A percentile compares a stretch with the other conserved stretches of the same genome.
Evolutionary conservation across 257 asterid species (phyloP).

Genomic region (Echites panduratus): DNA sequence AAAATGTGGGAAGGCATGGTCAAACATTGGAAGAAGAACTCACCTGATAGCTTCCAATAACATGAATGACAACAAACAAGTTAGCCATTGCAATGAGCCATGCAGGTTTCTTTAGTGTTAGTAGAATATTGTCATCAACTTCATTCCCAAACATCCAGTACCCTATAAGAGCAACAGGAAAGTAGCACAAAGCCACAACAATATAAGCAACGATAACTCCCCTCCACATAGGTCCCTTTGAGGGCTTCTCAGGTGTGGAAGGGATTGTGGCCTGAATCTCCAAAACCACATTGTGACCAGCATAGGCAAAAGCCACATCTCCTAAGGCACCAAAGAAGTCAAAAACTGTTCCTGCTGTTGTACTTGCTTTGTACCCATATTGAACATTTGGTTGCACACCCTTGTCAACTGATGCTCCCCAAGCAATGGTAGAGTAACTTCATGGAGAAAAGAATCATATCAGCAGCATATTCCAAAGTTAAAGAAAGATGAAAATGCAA

Average conservation of each 20-base stretch:
- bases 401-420: slow-evolving; percentile 69
- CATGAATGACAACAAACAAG: slow-evolving; percentile 82
- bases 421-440: slow-evolving; percentile 87
- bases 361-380: slow-evolving; percentile 56
- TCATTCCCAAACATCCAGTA: slow-evolving; percentile 63
- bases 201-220: slow-evolving; percentile 88
- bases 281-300: slow-evolving; percentile 90
- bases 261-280: slow-evolving; percentile 94
- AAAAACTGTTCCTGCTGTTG: slow-evolving; percentile 55
- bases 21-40: neutral
- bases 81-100: slow-evolving; percentile 97
- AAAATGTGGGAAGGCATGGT: too few species aligned
- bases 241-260: slow-evolving; percentile 85
- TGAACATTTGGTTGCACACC: slow-evolving; percentile 57
- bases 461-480: neutral
- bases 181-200: slow-evolving; percentile 81
- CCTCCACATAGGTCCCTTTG: slow-evolving; percentile 87
- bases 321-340: slow-evolving; percentile 76
- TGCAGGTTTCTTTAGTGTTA: slow-evolving; percentile 44
- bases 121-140: slow-evolving; percentile 51
- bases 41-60: slow-evolving; percentile 96
- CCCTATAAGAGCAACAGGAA: slow-evolving; percentile 86
- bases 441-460: neutral
- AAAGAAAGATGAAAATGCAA: neutral
- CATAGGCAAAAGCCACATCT: slow-evolving; percentile 88